A percentile compares a stretch with the other conserved stretches of the same genome.
Evolutionary conservation across 2,329 filamentous ascomycete species (phyloP).

Genomic region (Aureobasidium sp.): DNA sequence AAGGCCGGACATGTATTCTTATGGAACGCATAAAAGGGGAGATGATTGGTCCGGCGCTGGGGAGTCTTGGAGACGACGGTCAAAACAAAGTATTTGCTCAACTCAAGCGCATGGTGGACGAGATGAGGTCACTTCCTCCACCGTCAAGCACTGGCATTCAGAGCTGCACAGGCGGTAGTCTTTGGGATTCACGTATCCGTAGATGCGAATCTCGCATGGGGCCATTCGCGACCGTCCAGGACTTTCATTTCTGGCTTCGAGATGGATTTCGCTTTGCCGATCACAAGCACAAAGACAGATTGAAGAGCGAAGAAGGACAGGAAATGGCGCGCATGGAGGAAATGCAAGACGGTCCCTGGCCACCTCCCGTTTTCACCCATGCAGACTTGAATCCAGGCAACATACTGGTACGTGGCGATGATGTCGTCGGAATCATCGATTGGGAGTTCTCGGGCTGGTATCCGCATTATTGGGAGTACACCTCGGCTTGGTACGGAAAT

Average conservation of each 20-base stretch:
- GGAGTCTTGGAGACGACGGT: background rate
- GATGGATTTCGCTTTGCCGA: background rate
- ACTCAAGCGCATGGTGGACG: background rate
- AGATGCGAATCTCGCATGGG: background rate
- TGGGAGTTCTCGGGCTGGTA: constrained; percentile 46
- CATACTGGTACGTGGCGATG: constrained; percentile 36
- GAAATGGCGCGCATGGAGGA: background rate
- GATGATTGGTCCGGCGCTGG: background rate
- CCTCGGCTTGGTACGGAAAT: constrained; percentile 36
- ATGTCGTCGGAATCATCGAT: constrained; percentile 41
- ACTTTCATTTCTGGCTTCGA: constrained; percentile 7
- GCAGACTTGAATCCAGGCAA: constrained; percentile 44
- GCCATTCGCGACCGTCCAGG: background rate
- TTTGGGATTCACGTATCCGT: background rate
- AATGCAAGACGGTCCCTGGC: constrained; percentile 6
- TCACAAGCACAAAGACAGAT: background rate
- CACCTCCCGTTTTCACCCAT: constrained; percentile 40
- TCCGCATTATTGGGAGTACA: constrained; percentile 43
- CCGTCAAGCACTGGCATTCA: background rate
- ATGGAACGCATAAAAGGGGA: constrained; percentile 31
- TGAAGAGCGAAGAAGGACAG: background rate
- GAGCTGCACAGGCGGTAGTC: background rate
- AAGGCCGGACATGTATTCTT: constrained; percentile 37
- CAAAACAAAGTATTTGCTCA: background rate
- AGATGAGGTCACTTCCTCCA: background rate